Evolutionary conservation across 768 basidiomycete genomes (phyloP), one percentile per base, ranked within the genome.

Genomic region (Tylopilus rubrobrunneus): DNA sequence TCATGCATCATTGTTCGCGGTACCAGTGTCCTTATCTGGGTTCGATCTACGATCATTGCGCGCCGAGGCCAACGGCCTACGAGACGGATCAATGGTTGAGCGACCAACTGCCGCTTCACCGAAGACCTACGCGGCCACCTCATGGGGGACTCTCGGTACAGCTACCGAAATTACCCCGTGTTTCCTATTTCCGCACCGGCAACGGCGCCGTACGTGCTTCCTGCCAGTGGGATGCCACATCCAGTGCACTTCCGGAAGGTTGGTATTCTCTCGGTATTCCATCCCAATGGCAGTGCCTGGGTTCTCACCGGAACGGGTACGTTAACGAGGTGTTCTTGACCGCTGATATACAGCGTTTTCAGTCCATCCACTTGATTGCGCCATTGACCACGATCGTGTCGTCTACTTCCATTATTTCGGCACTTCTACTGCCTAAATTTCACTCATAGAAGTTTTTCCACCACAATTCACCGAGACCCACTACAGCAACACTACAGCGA

Each of bases 351-450:
- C 8, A 9, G 12, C 33, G 17, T 19, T 19, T 19, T 19, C 36
- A 36, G 37, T 31, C 25, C 11, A 19, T 43, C 41, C 4, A 19
- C 25, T 33, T 21, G 11, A 12, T 53, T 27, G 3, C n/a, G 6
- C 15, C 28, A 14, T 25, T 19, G 28, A 19, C 7, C 19, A 39
- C 6, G 33, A 33, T 40, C 29, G 12, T n/a, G 12, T 21, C 12
- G 12, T 29, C 14, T 28, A 14, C 27, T 33, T 48, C 25, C 12
- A 25, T 37, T 17, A 10, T 19, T 10, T 0, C 25, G 7, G 4
- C 36, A 23, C 51, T 50, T 61, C 59, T 42, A 61, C 48, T 61
- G 1, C 27, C 25, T 19, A 0, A 9, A n/a, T 29, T 12, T 31
- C 12, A 1, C 14, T 28, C 7, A 6, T 49, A 31, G 27, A 36